Percentiles rank a stretch among this genome's conserved stretches.
Conservation (phyloP, 352 stramenopile genomes). For the Phytophthora cryptogea region DNA sequence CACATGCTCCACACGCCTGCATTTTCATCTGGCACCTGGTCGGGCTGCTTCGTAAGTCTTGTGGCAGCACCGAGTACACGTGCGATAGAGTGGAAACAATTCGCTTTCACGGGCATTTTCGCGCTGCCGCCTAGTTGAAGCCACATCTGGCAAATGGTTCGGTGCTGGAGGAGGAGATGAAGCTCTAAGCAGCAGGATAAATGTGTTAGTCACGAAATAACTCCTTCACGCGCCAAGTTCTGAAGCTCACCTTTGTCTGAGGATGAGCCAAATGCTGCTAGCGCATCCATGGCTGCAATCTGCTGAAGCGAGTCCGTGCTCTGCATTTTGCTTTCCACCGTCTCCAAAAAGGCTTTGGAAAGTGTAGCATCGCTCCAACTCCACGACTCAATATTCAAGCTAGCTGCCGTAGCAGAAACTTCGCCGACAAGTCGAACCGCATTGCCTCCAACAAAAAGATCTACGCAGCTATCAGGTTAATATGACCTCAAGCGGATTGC, state of each 20-base stretch:
- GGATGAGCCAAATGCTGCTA: conserved; percentile 77
- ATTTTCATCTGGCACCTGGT: conserved; percentile 55
- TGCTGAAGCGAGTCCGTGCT: conserved; percentile 66
- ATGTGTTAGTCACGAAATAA: conserved; percentile 1
- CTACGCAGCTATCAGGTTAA: conserved; percentile 29
- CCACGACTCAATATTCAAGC: conserved; percentile 70
- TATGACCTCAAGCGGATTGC: background rate
- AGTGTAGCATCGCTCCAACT: conserved; percentile 77
- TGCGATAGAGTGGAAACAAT: conserved; percentile 72
- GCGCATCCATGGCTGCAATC: conserved; percentile 84
- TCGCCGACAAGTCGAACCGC: conserved; percentile 78
- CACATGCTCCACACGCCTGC: conserved; percentile 69
- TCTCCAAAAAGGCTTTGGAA: conserved; percentile 79
- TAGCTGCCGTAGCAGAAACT: conserved; percentile 70
- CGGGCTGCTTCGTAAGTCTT: conserved; percentile 35
- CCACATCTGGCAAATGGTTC: conserved; percentile 62
- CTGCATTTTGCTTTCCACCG: conserved; percentile 73
- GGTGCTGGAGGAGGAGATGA: conserved; percentile 71
- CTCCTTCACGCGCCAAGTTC: background rate
- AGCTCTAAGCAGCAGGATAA: conserved; percentile 52
- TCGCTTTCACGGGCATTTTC: conserved; percentile 76
- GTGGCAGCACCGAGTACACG: conserved; percentile 61
- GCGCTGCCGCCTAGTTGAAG: conserved; percentile 59
- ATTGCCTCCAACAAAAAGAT: conserved; percentile 81
- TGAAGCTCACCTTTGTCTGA: conserved; percentile 70